phyloP scores from a whole-genome alignment of 176 grass and related monocot genomes.

The Secale cereale region DNA sequence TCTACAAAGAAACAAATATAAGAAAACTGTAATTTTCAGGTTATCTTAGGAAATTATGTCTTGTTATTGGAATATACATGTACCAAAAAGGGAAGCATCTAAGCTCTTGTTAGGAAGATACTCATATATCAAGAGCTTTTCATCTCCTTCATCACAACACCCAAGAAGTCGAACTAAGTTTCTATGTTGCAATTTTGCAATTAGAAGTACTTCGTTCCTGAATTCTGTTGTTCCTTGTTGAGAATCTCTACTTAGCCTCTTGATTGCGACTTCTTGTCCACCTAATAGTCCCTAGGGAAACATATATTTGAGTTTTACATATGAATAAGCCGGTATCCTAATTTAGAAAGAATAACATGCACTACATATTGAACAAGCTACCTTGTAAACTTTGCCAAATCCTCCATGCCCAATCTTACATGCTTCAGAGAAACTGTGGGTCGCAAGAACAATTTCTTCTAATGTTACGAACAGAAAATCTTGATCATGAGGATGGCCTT shows the following conservation, averaged over 20 bases:
- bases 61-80: not conserved
- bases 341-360: not conserved
- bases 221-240: conserved; percentile 40
- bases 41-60: not conserved
- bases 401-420: conserved; percentile 43
- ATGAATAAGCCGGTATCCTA: not conserved
- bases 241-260: conserved; percentile 37
- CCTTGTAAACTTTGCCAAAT: conserved; percentile 57
- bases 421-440: conserved; percentile 21
- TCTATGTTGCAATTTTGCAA: conserved; percentile 37
- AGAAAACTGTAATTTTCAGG: too few species aligned
- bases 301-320: too few species aligned
- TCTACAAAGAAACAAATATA: too few species aligned
- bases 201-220: conserved; percentile 32
- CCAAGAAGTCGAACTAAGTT: conserved; percentile 41
- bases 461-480: conserved; percentile 25
- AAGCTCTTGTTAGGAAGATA: not conserved
- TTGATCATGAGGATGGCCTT: not conserved
- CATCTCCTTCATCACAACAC: conserved; percentile 31
- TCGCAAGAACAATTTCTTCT: conserved; percentile 16
- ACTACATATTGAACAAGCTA: not conserved
- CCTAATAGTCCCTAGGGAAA: conserved; percentile 22
- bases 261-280: conserved; percentile 38
- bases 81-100: not conserved
- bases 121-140: conserved; percentile 50